Base-by-base conservation (phyloP, 345 rosid species). In the Draba incana region DNA sequence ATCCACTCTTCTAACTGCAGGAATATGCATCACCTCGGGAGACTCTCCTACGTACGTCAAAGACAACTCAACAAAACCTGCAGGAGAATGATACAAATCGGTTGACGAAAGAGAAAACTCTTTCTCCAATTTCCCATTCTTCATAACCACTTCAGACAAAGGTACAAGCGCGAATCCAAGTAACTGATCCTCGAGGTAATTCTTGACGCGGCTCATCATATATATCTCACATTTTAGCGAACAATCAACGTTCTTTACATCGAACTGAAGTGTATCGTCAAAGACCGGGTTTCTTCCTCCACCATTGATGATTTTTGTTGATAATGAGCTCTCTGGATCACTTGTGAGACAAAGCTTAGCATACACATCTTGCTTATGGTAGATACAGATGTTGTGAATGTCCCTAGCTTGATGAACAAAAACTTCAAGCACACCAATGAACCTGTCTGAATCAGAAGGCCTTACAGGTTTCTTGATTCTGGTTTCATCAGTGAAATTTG, bases 351-450 rank as follows among this genome's bases (percentile, higher is more conserved):
- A 89, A 80, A 92, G 80, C 90, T 92, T 95, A 43, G 99, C 98
- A 75, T 95, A 95, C 68, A 95, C 98, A 78, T 95, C 99, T 74
- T 95, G 99, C 80, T 95, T 94, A 66, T 95, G 99, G 81, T 92
- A 92, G 77, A 95, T 95, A 82, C 99, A 92, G 72, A 95, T 89
- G 88, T 92, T 95, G 0, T 95, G 98, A 48, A 95, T 92, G 64
- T 95, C 99, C 75, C 99, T 83, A 8, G 99, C 99, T 76, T 88
- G 92, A 76, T 92, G 96, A 42, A 95, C 66, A 79, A 71, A 86
- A 53, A 92, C 93, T 75, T 89, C 89, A 43, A 95, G 92, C 52
- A 75, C 74, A 54, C 99, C 98, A 0, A 84, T 33, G 71, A 68
- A 80, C 15, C 56, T 62, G 64, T 42, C 77, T 62, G 77, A 83